phyloP scores from a whole-genome alignment of 495 filamentous ascomycete species.

The Endocarpon pusillum region DNA sequence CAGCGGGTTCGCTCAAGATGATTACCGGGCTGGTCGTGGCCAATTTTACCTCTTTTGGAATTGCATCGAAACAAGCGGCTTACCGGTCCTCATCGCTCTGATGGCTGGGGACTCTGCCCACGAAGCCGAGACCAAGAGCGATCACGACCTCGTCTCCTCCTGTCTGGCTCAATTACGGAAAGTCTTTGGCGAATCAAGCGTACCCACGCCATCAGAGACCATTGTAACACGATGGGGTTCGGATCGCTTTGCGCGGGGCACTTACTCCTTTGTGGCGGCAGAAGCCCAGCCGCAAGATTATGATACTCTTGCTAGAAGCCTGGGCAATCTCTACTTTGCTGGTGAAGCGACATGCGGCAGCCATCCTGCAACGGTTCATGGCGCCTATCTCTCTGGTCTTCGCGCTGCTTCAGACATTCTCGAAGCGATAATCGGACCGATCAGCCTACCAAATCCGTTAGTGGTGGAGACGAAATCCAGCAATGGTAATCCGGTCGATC shows the following conservation, averaged over 20 bases:
- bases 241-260: constrained; percentile 77
- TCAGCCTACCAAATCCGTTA: constrained; percentile 55
- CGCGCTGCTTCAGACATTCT: constrained; percentile 76
- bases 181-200: constrained; percentile 40
- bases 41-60: constrained; percentile 98
- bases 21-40: constrained; percentile 49
- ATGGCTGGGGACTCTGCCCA: constrained; percentile 95
- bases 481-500: constrained; percentile 21
- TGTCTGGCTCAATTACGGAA: constrained; percentile 56
- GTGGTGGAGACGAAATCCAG: constrained; percentile 63
- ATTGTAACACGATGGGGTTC: constrained; percentile 89
- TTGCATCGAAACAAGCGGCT: constrained; percentile 69
- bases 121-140: constrained; percentile 58
- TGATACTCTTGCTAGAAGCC: constrained; percentile 68
- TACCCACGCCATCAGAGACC: constrained; percentile 67
- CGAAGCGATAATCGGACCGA: constrained; percentile 61
- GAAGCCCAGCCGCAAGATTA: constrained; percentile 74
- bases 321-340: constrained; percentile 88
- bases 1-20: constrained; percentile 38
- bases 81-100: constrained; percentile 73
- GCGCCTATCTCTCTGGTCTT: constrained; percentile 84
- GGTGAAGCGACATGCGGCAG: constrained; percentile 91
- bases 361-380: constrained; percentile 92
- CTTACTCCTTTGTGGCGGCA: constrained; percentile 82
- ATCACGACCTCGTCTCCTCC: constrained; percentile 59